Evolutionary conservation across 768 basidiomycete species (phyloP).

Genomic region (Phlegmacium glaucopus): DNA sequence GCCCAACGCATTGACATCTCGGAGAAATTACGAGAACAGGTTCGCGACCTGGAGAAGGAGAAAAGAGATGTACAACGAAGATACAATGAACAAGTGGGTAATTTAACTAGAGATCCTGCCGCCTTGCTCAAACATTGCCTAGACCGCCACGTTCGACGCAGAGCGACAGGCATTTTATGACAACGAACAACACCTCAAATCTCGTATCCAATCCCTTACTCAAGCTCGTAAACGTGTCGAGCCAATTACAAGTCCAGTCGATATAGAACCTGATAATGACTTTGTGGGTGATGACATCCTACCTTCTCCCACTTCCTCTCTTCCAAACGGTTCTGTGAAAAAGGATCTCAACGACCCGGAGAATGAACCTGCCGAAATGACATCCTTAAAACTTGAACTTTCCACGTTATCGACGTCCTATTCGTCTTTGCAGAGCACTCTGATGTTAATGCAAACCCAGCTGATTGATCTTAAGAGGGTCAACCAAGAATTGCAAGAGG

Average conservation of each 20-base stretch:
- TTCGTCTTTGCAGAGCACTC: conserved; percentile 76
- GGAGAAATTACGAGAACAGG: conserved; percentile 77
- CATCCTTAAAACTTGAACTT: conserved; percentile 76
- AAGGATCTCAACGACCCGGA: conserved; percentile 63
- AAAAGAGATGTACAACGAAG: conserved; percentile 78
- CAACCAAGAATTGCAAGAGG: conserved; percentile 87
- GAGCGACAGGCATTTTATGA: conserved; percentile 92
- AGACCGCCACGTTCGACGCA: conserved; percentile 88
- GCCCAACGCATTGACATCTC: conserved; percentile 78
- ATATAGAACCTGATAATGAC: conserved; percentile 39
- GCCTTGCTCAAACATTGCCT: conserved; percentile 9
- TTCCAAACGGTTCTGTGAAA: conserved; percentile 11
- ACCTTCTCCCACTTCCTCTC: conserved; percentile 8
- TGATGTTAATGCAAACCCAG: conserved; percentile 82
- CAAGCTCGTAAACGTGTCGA: conserved; percentile 60
- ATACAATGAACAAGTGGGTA: conserved; percentile 82
- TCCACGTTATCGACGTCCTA: conserved; percentile 86
- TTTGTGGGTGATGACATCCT: conserved; percentile 16
- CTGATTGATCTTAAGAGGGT: conserved; percentile 84
- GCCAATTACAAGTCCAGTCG: conserved; percentile 33
- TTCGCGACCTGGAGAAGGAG: conserved; percentile 86
- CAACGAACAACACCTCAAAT: conserved; percentile 91
- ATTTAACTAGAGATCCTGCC: conserved; percentile 6
- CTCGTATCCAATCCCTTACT: conserved; percentile 78
- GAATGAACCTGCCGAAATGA: conserved; percentile 85